These are phyloP conservation scores for Penstemon barbatus DNA, from an alignment of 257 asterid species.

Conservation along the genomic window DNA sequence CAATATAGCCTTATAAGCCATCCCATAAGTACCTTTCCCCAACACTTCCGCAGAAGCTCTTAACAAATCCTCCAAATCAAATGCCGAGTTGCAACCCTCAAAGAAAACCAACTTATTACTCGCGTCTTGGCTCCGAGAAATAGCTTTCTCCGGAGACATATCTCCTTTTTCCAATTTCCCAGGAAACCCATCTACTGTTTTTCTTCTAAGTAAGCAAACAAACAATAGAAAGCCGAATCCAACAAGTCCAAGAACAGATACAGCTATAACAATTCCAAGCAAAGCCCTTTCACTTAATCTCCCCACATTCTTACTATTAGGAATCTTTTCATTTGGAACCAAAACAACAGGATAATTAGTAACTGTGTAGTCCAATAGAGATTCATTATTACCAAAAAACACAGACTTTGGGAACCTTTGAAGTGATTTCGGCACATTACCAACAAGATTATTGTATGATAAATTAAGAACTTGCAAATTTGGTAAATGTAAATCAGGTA, in stretches of 20 bases:
- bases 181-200: slow-evolving; percentile 46
- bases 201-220: slow-evolving; percentile 55
- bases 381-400: slow-evolving; percentile 60
- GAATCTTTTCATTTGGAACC: slow-evolving; percentile 47
- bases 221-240: slow-evolving; percentile 66
- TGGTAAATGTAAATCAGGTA: slow-evolving; percentile 61
- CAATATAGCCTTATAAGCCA: slow-evolving; percentile 76
- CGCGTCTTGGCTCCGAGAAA: slow-evolving; percentile 69
- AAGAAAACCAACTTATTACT: slow-evolving; percentile 76
- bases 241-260: slow-evolving; percentile 62
- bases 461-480: slow-evolving; percentile 64
- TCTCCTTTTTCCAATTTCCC: slow-evolving; percentile 71
- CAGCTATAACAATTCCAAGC: slow-evolving; percentile 70
- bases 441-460: slow-evolving; percentile 71
- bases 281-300: slow-evolving; percentile 69
- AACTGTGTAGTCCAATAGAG: slow-evolving; percentile 41
- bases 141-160: slow-evolving; percentile 77
- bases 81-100: slow-evolving; percentile 83
- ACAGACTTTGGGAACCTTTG: slow-evolving; percentile 70
- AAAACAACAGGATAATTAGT: slow-evolving; percentile 45
- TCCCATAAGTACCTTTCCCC: slow-evolving; percentile 92
- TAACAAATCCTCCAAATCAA: slow-evolving; percentile 88
- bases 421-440: slow-evolving; percentile 78
- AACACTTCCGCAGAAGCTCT: slow-evolving; percentile 96
- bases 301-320: slow-evolving; percentile 39